Base-by-base conservation (phyloP, 768 basidiomycete genomes). In the Fomitopsis serialis region DNA sequence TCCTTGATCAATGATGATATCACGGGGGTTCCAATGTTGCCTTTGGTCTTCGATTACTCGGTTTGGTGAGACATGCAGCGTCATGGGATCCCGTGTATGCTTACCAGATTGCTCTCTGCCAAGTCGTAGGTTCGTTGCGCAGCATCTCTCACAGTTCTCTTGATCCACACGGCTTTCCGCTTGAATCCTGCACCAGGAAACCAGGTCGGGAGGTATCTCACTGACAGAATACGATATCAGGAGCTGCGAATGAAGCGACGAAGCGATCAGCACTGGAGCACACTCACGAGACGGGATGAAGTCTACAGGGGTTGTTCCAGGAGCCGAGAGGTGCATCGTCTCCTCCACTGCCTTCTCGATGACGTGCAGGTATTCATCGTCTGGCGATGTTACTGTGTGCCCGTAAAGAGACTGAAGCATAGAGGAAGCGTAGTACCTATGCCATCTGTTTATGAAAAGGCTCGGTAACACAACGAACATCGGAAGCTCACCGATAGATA, bases 201-300 rank as follows among this genome's bases (percentile, higher is more conserved):
- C 63, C 63, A 64, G 3, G 54, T 45, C 21, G 59, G 63, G 37
- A 58, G 45, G 25, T 54, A 23, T 51, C 58, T 62, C 48, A 64
- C 63, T 64, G 56, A 6, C 36, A 5, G 10, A 37, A 42, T 32
- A 32, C 29, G 11, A 44, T 21, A 54, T 50, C 11, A 50, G 45
- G 3, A 46, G n/a, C n/a, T n/a, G n/a, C n/a, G n/a, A n/a, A n/a
- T n/a, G n/a, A n/a, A n/a, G n/a, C n/a, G n/a, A n/a, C 37, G 11
- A 25, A 3, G 21, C 21, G 25, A 11, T n/a, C 25, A 22, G 24
- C 36, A 23, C 13, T 1, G 15, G 29, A 21, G 36, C 42, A 21
- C n/a, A 48, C 68, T 51, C 56, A 70, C 68, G 47, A 35, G 60
- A 48, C 10, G 68, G 68, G 50, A 70, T 61, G 58, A 70, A 66